These are phyloP conservation scores for Cordyceps sp. DNA, from an alignment of 2,329 filamentous ascomycete species.

Conservation along the genomic window DNA sequence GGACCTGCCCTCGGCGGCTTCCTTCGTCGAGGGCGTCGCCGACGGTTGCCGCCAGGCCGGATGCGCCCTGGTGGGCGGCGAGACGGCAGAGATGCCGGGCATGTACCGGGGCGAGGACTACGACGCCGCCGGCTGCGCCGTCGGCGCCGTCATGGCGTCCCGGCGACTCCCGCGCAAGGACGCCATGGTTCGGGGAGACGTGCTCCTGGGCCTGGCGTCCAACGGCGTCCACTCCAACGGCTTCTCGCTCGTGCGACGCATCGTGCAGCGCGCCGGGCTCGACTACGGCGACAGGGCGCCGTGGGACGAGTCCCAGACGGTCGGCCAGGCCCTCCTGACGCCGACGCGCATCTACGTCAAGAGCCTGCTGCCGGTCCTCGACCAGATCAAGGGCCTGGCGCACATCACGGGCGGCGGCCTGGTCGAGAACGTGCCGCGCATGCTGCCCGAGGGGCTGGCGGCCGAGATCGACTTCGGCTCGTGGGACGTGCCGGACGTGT, in stretches of 20 bases:
- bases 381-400: constrained; percentile 74
- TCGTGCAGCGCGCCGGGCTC: constrained; percentile 58
- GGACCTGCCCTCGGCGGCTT: constrained; percentile 57
- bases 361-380: constrained; percentile 50
- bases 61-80: constrained; percentile 87
- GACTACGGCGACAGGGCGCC: constrained; percentile 57
- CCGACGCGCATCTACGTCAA: constrained; percentile 93
- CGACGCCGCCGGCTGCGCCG: constrained; percentile 79
- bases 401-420: constrained; percentile 95
- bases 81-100: constrained; percentile 96
- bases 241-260: constrained; percentile 88
- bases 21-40: constrained; percentile 85
- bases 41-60: constrained; percentile 70
- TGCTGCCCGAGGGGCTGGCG: constrained; percentile 64
- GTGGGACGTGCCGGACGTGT: constrained; percentile 66
- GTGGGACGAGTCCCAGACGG: constrained; percentile 46
- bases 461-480: constrained; percentile 63
- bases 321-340: constrained; percentile 68
- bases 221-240: constrained; percentile 91
- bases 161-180: constrained; percentile 59
- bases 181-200: constrained; percentile 65
- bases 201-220: constrained; percentile 72
- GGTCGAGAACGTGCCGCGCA: constrained; percentile 84
- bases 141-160: constrained; percentile 60
- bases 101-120: constrained; percentile 84